Evolutionary conservation across 345 rosid genomes (phyloP).

Genomic region (Dipteronia sinensis): DNA sequence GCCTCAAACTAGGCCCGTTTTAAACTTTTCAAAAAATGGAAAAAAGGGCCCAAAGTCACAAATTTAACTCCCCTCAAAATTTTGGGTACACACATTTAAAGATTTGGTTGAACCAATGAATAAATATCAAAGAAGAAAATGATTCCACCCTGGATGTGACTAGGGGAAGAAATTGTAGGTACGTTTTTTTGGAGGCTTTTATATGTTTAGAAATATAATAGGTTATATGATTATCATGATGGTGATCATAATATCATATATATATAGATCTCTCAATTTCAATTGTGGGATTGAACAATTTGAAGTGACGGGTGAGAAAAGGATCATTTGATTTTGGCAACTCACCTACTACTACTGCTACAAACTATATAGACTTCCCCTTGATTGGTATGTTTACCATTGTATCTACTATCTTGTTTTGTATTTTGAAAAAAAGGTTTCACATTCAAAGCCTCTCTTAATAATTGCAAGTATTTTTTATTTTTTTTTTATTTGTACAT

Average conservation of each 20-base stretch:
- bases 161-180: not conserved
- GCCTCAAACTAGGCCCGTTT: constrained; percentile 8
- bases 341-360: not conserved
- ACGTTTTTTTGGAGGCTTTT: constrained; percentile 5
- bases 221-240: not conserved
- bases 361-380: not conserved
- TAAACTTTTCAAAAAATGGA: not conserved
- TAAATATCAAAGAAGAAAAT: not conserved
- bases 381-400: not conserved
- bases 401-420: not conserved
- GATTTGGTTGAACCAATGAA: not conserved
- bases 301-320: constrained; percentile 7
- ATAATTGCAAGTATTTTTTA: not conserved
- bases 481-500: not conserved
- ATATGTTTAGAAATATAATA: constrained; percentile 2
- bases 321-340: constrained; percentile 5
- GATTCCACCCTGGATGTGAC: constrained; percentile 19
- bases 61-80: too few relatives aligned
- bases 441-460: not conserved
- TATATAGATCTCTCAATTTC: not conserved
- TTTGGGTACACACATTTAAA: not conserved
- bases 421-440: too few relatives aligned
- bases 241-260: too few relatives aligned
- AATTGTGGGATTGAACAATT: not conserved
- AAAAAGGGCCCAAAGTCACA: not conserved